These are phyloP conservation scores for Somion occarium DNA, from an alignment of 1,284 basidiomycete species.

Conservation along the genomic window DNA sequence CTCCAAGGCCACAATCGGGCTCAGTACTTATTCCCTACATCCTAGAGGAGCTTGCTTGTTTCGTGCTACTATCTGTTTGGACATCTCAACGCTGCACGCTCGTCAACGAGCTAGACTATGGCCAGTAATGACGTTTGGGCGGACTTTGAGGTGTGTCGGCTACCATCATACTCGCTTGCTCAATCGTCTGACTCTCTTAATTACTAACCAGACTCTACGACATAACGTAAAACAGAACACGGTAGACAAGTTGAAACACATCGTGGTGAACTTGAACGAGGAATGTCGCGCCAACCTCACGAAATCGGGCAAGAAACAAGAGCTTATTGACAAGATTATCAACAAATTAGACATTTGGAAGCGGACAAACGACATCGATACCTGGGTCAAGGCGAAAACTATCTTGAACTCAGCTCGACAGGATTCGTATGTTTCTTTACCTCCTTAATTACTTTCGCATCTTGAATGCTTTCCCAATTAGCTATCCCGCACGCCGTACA, in stretches of 20 bases:
- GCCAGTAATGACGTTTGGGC: conserved; percentile 46
- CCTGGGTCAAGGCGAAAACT: conserved; percentile 60
- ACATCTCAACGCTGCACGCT: not conserved
- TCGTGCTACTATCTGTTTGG: not conserved
- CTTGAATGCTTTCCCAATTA: conserved; percentile 5
- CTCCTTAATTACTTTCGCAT: not conserved
- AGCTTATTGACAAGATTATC: conserved; percentile 71
- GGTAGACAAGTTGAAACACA: conserved; percentile 76
- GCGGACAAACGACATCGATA: conserved; percentile 46
- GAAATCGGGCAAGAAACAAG: conserved; percentile 81
- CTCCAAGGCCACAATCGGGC: too few relatives aligned
- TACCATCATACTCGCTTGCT: conserved; percentile 9
- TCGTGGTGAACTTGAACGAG: conserved; percentile 68
- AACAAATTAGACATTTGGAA: conserved; percentile 56
- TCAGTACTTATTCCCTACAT: not conserved
- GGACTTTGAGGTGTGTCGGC: conserved; percentile 53
- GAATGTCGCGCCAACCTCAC: conserved; percentile 62
- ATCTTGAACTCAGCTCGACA: conserved; percentile 58
- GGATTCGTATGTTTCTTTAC: conserved; percentile 49
- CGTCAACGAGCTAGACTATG: conserved; percentile 27
- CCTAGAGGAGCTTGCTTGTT: not conserved
- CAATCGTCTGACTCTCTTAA: conserved; percentile 14
- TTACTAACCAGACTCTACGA: conserved; percentile 40
- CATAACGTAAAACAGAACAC: conserved; percentile 52
- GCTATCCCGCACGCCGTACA: conserved; percentile 11